Base-by-base conservation (phyloP, 2,329 filamentous ascomycete species). In the Diaporthe destruens region DNA sequence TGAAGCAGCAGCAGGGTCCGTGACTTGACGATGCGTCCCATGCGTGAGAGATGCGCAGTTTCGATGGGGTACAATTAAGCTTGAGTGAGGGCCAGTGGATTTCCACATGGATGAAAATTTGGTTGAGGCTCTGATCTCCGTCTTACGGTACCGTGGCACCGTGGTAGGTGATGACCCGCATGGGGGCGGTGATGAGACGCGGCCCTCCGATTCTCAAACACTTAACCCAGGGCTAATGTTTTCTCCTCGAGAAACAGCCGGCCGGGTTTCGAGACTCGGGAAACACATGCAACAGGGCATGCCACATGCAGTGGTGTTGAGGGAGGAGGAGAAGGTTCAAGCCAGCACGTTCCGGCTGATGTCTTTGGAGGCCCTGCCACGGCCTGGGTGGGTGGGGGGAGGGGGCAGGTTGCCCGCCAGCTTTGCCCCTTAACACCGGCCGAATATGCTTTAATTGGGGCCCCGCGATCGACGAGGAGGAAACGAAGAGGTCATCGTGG, bases 281-380 rank as follows among this genome's bases (percentile, higher is more conserved):
- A 63, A 69, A 66, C 61, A 69, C 32, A 34, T 36, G 32, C 59
- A 55, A 49, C 77, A 78, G 16, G 39, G 39, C 39, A 42, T 42
- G 39, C 39, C 14, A 42, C 39, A 42, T 6, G 39, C 39, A 16
- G 39, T 18, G 16, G 39, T 42, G 12, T 42, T 4, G 78, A 61
- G 16, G 80, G 80, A 80, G 77, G 11, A 7, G 9, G 7, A 79
- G 79, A 79, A 80, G 77, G 77, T 77, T 77, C 78, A 79, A 79
- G 79, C 75, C 78, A 76, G 74, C 72, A 72, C 71, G 80, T 78
- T 78, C 44, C 78, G 75, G 72, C 61, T 66, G 61, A n/a, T 53
- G 61, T 39, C 12, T 20, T 25, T 29, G 29, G 29, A 32, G 47
- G 44, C 44, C 32, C 20, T 51, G 34, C 68, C 70, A 61, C 53